These are phyloP conservation scores for Blastosporella zonata DNA, from an alignment of 1,284 basidiomycete species.

Conservation along the genomic window DNA sequence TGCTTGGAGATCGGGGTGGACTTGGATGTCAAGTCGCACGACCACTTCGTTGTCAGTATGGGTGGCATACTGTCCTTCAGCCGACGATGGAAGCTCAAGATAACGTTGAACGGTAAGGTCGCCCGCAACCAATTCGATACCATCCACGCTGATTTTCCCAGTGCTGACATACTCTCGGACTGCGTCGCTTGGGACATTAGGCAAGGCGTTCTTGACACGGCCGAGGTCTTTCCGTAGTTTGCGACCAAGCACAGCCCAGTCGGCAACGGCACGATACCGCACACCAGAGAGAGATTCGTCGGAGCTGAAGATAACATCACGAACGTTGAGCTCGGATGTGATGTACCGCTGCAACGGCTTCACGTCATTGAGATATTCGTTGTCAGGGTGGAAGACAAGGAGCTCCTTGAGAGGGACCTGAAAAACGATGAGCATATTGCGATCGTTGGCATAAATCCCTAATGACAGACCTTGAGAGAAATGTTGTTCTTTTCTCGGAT, in stretches of 20 bases:
- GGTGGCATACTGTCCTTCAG: conserved; percentile 71
- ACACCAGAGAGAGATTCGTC: conserved; percentile 89
- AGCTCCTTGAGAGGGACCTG: conserved; percentile 93
- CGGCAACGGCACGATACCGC: conserved; percentile 88
- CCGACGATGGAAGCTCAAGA: conserved; percentile 71
- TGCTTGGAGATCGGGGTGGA: conserved; percentile 83
- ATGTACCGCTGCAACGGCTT: conserved; percentile 87
- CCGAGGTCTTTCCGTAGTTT: conserved; percentile 94
- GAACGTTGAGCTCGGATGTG: conserved; percentile 94
- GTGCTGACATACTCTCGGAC: conserved; percentile 79
- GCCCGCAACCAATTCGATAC: conserved; percentile 86
- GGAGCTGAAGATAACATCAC: conserved; percentile 84
- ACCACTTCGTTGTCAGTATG: conserved; percentile 96
- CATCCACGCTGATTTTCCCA: conserved; percentile 84
- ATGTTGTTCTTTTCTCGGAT: conserved; percentile 88
- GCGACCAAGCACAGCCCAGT: conserved; percentile 93
- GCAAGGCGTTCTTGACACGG: conserved; percentile 88
- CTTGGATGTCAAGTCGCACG: conserved; percentile 85
- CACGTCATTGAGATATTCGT: conserved; percentile 85
- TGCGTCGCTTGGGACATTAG: conserved; percentile 76
- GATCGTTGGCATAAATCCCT: background rate
- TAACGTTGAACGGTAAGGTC: conserved; percentile 91
- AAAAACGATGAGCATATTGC: conserved; percentile 1
- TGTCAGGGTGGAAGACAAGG: conserved; percentile 89
- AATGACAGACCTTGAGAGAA: conserved; percentile 75